phyloP scores from a whole-genome alignment of 306 rosid species.

The Spatholobus suberectus region DNA sequence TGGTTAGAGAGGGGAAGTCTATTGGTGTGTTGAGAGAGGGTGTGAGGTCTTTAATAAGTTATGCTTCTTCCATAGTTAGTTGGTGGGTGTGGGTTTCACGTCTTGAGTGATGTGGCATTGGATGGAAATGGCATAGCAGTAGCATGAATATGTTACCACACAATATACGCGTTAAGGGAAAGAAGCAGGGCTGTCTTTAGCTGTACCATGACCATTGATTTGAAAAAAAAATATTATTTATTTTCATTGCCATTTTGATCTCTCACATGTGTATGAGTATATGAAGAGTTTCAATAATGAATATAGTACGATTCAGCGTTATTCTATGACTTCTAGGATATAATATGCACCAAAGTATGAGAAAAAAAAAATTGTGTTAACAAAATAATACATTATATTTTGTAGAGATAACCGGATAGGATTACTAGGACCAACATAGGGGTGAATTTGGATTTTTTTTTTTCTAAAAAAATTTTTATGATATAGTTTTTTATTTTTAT shows the following conservation, averaged over 20 bases:
- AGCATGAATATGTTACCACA: conserved; percentile 12
- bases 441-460: background rate
- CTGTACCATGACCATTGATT: conserved; percentile 25
- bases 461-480: no score
- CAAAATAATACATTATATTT: background rate
- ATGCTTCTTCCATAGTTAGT: background rate
- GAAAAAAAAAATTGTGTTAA: background rate
- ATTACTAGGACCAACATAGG: no score
- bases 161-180: conserved; percentile 41
- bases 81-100: conserved; percentile 54
- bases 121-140: conserved; percentile 37
- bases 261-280: background rate
- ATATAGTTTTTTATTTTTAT: no score
- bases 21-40: no score
- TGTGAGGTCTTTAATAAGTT: conserved; percentile 34
- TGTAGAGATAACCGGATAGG: no score
- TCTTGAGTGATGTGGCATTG: conserved; percentile 37
- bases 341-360: background rate
- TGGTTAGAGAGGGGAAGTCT: conserved; percentile 40
- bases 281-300: background rate
- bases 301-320: background rate
- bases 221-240: background rate
- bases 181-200: conserved; percentile 19
- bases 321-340: background rate
- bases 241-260: background rate